Conservation (phyloP, 257 asterid species). For the Primulina huaijiensis region DNA sequence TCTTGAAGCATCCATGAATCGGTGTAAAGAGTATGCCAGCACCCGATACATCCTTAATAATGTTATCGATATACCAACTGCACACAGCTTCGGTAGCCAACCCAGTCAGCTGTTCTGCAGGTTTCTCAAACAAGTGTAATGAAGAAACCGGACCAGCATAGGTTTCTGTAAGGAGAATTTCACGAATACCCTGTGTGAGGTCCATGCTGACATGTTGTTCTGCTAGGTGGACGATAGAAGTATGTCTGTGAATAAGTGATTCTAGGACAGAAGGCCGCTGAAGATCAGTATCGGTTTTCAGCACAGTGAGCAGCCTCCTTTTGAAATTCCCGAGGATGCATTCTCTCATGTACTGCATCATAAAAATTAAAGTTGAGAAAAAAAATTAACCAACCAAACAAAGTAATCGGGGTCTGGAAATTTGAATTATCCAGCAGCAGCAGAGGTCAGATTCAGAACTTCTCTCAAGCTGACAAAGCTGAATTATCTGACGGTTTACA, state of each 20-base stretch:
- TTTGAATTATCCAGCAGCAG: conserved; percentile 13
- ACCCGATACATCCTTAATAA: conserved; percentile 81
- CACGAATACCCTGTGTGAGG: conserved; percentile 92
- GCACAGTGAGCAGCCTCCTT: conserved; percentile 83
- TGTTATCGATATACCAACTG: conserved; percentile 92
- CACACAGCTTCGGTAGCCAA: conserved; percentile 89
- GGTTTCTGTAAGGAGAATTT: conserved; percentile 84
- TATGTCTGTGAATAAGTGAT: conserved; percentile 80
- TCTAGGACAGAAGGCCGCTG: conserved; percentile 91
- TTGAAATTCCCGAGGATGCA: conserved; percentile 94
- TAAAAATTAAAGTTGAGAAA: conserved; percentile 13
- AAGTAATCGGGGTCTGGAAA: background rate
- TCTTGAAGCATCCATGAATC: conserved; percentile 81
- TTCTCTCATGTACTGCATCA: conserved; percentile 95
- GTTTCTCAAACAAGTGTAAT: conserved; percentile 84
- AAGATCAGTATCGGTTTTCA: conserved; percentile 92
- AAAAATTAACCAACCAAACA: background rate
- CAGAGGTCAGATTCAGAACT: conserved; percentile 15
- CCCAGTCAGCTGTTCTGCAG: conserved; percentile 75
- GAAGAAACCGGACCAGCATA: conserved; percentile 97
- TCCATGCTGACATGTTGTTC: conserved; percentile 99
- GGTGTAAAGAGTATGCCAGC: conserved; percentile 94
- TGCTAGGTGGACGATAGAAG: conserved; percentile 81
- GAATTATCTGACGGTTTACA: background rate
- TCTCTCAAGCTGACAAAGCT: conserved; percentile 6